Evolutionary conservation across 306 rosid species (phyloP).

Genomic region (Castanea crenata): DNA sequence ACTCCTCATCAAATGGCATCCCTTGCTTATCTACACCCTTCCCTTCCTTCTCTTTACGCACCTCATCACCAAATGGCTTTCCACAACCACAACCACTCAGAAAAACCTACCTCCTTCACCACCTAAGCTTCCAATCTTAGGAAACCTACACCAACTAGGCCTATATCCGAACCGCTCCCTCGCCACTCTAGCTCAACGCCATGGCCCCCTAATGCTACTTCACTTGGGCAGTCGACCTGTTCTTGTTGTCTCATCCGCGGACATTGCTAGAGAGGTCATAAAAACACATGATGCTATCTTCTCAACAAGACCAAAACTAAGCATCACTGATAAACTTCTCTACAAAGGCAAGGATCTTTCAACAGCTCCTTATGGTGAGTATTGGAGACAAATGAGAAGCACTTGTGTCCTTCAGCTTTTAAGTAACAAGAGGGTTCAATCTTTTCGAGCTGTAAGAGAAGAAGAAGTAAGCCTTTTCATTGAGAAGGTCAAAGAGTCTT

Average conservation of each 20-base stretch:
- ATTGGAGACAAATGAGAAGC: slow-evolving; percentile 39
- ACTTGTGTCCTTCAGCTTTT: slow-evolving; percentile 25
- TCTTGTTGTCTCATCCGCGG: slow-evolving; percentile 24
- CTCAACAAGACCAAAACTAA: slow-evolving; percentile 19
- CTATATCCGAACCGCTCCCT: slow-evolving; percentile 22
- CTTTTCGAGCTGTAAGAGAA: slow-evolving; percentile 21
- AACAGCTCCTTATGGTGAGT: slow-evolving; percentile 33
- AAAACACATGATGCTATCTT: slow-evolving; percentile 34
- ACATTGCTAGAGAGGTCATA: slow-evolving; percentile 31
- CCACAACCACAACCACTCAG: not conserved
- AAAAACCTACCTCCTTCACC: slow-evolving; percentile 30
- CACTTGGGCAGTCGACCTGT: slow-evolving; percentile 23
- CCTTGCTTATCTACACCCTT: too few relatives aligned
- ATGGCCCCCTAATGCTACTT: slow-evolving; percentile 34
- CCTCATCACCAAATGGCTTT: slow-evolving; percentile 10
- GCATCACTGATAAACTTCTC: not conserved
- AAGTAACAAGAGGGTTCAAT: slow-evolving; percentile 23
- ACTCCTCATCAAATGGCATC: slow-evolving; percentile 12
- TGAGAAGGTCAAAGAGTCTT: not conserved
- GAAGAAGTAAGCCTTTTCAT: slow-evolving; percentile 2
- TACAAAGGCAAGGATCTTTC: slow-evolving; percentile 17
- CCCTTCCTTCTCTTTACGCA: not conserved
- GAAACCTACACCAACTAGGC: slow-evolving; percentile 33
- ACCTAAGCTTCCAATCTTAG: slow-evolving; percentile 24
- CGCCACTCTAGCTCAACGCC: not conserved